Evolutionary conservation across 495 filamentous ascomycete genomes (phyloP).

Genomic region (Penicillium malachiteum): DNA sequence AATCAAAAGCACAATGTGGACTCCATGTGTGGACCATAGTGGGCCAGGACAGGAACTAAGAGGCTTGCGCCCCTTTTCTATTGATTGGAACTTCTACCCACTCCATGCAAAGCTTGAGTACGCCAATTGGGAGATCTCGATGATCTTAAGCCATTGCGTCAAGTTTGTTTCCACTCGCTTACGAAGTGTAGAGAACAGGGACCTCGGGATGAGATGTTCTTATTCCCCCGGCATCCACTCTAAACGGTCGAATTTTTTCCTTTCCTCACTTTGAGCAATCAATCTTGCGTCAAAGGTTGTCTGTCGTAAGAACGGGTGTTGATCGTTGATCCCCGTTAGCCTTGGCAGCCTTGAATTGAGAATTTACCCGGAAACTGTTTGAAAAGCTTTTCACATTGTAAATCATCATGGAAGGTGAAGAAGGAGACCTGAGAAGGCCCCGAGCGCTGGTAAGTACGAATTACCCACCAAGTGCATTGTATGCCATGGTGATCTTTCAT

Average conservation of each 20-base stretch:
- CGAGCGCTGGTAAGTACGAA: background rate
- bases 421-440: background rate
- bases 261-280: too few species aligned
- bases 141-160: slow-evolving; percentile 2
- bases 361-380: background rate
- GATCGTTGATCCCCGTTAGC: background rate
- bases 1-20: background rate
- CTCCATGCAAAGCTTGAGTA: slow-evolving; percentile 1
- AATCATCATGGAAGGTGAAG: background rate
- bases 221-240: background rate
- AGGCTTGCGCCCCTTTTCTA: background rate
- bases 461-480: too few species aligned
- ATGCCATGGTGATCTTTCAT: too few species aligned
- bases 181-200: background rate
- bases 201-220: background rate
- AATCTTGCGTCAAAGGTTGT: background rate
- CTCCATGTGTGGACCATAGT: background rate
- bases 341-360: background rate
- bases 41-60: slow-evolving; percentile 2
- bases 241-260: background rate
- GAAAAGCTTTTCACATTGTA: background rate
- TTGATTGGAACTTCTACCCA: background rate
- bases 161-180: background rate
- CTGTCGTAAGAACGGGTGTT: background rate
- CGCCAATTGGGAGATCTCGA: slow-evolving; percentile 4